A percentile compares a stretch with the other conserved stretches of the same genome.
phyloP scores from a whole-genome alignment of 2,329 filamentous ascomycete species.

The Colletotrichum navitas region DNA sequence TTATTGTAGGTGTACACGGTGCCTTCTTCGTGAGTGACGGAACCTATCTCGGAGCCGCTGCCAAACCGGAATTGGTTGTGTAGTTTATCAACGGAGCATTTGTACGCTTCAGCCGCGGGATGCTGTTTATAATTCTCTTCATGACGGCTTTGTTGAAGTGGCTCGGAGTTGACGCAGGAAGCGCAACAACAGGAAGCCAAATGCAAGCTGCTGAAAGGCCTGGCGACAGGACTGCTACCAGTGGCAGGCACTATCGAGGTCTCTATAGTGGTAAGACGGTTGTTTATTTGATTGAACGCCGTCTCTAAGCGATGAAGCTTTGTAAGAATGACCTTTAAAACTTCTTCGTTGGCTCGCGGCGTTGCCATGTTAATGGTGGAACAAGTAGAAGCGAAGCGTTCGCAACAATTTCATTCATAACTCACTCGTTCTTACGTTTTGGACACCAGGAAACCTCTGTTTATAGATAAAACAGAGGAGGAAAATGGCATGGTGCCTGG shows the following conservation, averaged over 20 bases:
- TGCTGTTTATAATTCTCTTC: not conserved
- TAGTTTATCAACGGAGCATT: slow-evolving; percentile 20
- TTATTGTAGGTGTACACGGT: no score
- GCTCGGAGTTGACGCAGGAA: slow-evolving; percentile 15
- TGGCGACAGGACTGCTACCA: not conserved
- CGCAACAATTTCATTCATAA: not conserved
- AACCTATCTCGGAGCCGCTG: no score
- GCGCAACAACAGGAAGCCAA: slow-evolving; percentile 6
- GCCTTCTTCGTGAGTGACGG: not conserved
- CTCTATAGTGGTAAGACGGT: slow-evolving; percentile 17
- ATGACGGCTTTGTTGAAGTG: not conserved
- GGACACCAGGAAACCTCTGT: no score
- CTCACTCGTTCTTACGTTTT: not conserved
- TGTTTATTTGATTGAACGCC: slow-evolving; percentile 23
- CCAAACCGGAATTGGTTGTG: slow-evolving; percentile 2
- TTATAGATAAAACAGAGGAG: not conserved
- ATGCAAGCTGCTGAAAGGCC: not conserved
- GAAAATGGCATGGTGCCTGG: not conserved
- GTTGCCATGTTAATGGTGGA: slow-evolving; percentile 10
- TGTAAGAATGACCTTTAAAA: slow-evolving; percentile 32
- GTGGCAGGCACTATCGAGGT: slow-evolving; percentile 10
- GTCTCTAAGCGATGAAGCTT: slow-evolving; percentile 27
- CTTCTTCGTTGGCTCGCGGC: slow-evolving; percentile 27
- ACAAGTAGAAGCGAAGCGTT: not conserved
- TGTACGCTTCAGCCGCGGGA: slow-evolving; percentile 19